Percentiles rank a stretch among this genome's conserved stretches.
Evolutionary conservation across 1,284 basidiomycete species (phyloP).

Genomic region (Malassezia equina): DNA sequence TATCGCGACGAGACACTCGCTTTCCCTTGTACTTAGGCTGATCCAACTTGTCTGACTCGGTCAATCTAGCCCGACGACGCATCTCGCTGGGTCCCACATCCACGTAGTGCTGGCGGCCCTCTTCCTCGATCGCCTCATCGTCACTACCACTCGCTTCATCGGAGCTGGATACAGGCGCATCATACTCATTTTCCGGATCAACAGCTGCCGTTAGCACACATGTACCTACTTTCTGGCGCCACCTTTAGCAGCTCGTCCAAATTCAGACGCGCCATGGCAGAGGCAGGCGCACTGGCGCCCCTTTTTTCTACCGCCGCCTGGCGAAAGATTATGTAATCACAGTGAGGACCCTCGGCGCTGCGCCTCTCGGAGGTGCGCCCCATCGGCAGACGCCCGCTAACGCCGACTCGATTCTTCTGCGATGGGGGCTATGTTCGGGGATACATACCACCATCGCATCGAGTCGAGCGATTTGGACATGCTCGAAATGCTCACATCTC

Average conservation of each 20-base stretch:
- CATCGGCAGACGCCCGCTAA: background rate
- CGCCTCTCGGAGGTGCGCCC: background rate
- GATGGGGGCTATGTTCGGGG: constrained; percentile 1
- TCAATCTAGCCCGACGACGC: constrained; percentile 27
- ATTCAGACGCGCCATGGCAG: constrained; percentile 9
- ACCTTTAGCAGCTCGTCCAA: constrained; percentile 12
- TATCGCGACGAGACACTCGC: constrained; percentile 27
- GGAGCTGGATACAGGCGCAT: background rate
- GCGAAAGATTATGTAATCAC: background rate
- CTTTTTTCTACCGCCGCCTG: background rate
- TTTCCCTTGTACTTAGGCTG: constrained; percentile 25
- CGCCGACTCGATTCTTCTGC: background rate
- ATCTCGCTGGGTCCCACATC: constrained; percentile 27
- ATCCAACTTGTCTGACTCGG: constrained; percentile 26
- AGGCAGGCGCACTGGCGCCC: background rate
- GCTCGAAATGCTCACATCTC: constrained; percentile 28
- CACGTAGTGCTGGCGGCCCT: constrained; percentile 30
- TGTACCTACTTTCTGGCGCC: constrained; percentile 13
- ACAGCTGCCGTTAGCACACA: constrained; percentile 7
- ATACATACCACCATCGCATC: background rate
- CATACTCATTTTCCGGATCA: constrained; percentile 12
- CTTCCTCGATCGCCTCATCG: constrained; percentile 16
- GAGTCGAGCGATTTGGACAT: constrained; percentile 17
- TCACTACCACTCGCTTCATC: constrained; percentile 14
- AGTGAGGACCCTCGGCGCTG: background rate